A percentile compares a stretch with the other conserved stretches of the same genome.
phyloP scores from a whole-genome alignment of 108 stramenopile genomes.

The Skeletonema marinoi region DNA sequence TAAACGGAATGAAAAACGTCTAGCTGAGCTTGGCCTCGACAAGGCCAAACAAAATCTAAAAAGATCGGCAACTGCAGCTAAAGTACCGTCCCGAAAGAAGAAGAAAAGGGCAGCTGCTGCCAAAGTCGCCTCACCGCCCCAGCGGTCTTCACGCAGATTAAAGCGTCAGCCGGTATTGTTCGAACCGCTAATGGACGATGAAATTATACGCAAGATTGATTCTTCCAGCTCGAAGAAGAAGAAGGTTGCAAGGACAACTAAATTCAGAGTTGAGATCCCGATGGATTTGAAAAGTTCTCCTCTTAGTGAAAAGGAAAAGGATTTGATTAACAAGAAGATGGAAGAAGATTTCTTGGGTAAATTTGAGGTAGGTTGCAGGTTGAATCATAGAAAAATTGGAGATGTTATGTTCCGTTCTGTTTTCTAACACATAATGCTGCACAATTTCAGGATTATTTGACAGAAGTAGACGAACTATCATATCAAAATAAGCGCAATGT shows the following conservation, averaged over 20 bases:
- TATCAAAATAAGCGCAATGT: constrained; percentile 58
- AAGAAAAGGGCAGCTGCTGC: neutral
- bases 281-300: constrained; percentile 24
- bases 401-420: neutral
- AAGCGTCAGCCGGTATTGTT: constrained; percentile 16
- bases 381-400: neutral
- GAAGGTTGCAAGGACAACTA: neutral
- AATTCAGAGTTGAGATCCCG: constrained; percentile 21
- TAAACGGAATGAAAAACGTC: constrained; percentile 36
- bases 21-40: constrained; percentile 32
- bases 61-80: neutral
- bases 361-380: constrained; percentile 17
- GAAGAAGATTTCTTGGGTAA: constrained; percentile 42
- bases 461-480: constrained; percentile 37
- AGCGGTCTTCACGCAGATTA: constrained; percentile 31
- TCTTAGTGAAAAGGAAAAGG: constrained; percentile 22
- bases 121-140: constrained; percentile 8
- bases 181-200: constrained; percentile 18
- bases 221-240: neutral
- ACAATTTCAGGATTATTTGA: constrained; percentile 22
- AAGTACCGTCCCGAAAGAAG: neutral
- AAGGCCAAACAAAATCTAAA: neutral
- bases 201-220: constrained; percentile 1
- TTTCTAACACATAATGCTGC: neutral
- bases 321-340: constrained; percentile 18